phyloP scores from a whole-genome alignment of 2,329 filamentous ascomycete genomes.

The Fusarium piperis region DNA sequence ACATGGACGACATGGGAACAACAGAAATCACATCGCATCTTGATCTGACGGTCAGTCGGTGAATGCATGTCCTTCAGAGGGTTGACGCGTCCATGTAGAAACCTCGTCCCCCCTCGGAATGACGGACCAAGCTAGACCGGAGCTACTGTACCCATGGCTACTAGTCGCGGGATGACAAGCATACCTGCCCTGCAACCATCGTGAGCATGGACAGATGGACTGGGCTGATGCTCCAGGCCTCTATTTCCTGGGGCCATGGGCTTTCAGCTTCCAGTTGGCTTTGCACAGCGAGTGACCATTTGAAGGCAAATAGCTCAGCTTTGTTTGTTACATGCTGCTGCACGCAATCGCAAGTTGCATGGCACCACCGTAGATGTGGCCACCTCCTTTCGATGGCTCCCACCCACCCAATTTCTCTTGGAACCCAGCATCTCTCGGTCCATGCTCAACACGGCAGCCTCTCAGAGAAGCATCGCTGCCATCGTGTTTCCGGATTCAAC shows the following conservation, averaged over 20 bases:
- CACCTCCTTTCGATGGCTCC: conserved; percentile 16
- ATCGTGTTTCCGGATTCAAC: conserved; percentile 21
- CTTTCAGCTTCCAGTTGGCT: conserved; percentile 5
- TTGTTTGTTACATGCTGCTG: conserved; percentile 24
- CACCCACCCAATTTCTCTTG: conserved; percentile 9
- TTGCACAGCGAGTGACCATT: conserved; percentile 1
- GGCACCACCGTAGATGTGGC: conserved; percentile 35
- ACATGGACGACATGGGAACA: not conserved
- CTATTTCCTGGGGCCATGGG: conserved; percentile 10
- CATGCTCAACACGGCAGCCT: conserved; percentile 4
- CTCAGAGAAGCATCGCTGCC: not conserved
- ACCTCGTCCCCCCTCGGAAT: not conserved
- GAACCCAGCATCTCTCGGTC: not conserved
- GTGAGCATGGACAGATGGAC: conserved; percentile 3
- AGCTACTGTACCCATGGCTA: conserved; percentile 11
- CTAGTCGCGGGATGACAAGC: conserved; percentile 34
- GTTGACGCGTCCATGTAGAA: not conserved
- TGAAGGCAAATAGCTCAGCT: conserved; percentile 2
- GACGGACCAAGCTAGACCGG: conserved; percentile 13
- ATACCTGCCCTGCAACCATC: conserved; percentile 30
- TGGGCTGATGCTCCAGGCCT: conserved; percentile 3
- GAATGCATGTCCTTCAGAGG: not conserved
- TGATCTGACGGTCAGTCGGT: not conserved
- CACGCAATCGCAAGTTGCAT: conserved; percentile 42
- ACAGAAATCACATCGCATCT: not conserved